Base-by-base conservation (phyloP, 1,139 yeast genomes). In the Blastobotrys illinoisensis region DNA sequence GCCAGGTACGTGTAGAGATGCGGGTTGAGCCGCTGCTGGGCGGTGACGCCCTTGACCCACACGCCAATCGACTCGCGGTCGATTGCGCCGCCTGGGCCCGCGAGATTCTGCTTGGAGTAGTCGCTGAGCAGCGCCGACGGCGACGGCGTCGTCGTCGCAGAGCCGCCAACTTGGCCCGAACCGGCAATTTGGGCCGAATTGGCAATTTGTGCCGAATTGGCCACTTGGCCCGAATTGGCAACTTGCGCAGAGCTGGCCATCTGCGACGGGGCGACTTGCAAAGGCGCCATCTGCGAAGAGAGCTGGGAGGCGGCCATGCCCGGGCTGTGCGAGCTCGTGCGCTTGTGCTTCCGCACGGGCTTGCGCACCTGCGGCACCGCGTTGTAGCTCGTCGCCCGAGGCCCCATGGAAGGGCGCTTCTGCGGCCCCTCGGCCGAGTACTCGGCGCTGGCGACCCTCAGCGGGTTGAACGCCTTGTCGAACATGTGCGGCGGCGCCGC, bases 1-100 rank as follows among this genome's bases (percentile, higher is more conserved):
- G 69, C 63, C 47, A 75, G 64, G 52, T 71, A 71, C 13, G 70
- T 63, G 44, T 69, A 66, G 44, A 71, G 58, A 36, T 64, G 65
- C 6, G 69, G 69, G 53, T 69, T 66, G 21, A 70, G 59, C 14
- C 64, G 64, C 40, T 65, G 69, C 32, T 60, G 61, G 44, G 63
- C 57, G 9, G 62, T 56, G 6, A 64, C 56, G 5, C 71, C 69
- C 55, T 68, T 68, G 45, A 70, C 73, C 74, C 74, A 70, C 43
- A 70, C 71, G 2, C 73, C 73, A 49, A 68, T 65, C 26, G 62
- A 58, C 48, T 67, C 70, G 5, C 64, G 58, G 49, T 63, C 64
- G 6, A 62, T 47, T 46, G 48, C 16, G 14, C 45, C 20, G 9
- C 49, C 43, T 28, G 52, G 11, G 36, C 51, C 46, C 24, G 47